Base-by-base conservation (phyloP, 371 early-diverging fungal species). In the Apophysomyces variabilis region DNA sequence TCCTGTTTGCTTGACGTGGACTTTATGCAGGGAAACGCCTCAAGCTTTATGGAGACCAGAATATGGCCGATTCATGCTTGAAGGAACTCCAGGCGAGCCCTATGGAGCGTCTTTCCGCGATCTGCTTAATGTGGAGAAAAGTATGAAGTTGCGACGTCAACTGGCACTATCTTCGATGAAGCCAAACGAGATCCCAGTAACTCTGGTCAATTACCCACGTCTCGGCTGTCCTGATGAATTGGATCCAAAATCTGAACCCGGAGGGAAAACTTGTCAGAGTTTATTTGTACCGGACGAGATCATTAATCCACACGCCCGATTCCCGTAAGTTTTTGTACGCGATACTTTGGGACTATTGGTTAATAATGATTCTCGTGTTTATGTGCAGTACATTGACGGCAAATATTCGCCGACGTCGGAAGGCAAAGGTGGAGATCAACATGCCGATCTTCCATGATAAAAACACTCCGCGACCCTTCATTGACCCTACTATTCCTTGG, bases 31-130 rank as follows among this genome's bases (percentile, higher is more conserved):
- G 8, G 60, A 60, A n/a, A 66, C 58, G 41, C 83, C 87, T n/a
- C 82, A 84, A 69, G 88, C 92, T 11, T 79, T 90, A 35, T 99
- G 98, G 98, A 85, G 94, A 68, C 98, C 98, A 38, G 99, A 99
- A 74, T 99, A 95, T 77, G 98, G 95, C 12, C 85, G 95, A 46
- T 97, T 90, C 82, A 98, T 97, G 98, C 80, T 98, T 64, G 99
- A 97, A 76, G 89, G 91, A 50, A 97, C 97, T 2, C 99, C 99
- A 4, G 96, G 96, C 5, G 71, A 77, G 7, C 99, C 99, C 5
- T 99, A 97, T 78, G 95, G 94, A 58, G 87, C 91, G 8, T 88
- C 92, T 13, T 83, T 97, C 47, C 75, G 88, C 35, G 96, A 95
- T 73, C 80, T 98, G 32, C 72, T 93, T 38, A 81, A 72, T 4